Percentiles rank a stretch among this genome's conserved stretches.
Conservation (phyloP, 1,139 yeast genomes). For the Suhomyces kunorum region DNA sequence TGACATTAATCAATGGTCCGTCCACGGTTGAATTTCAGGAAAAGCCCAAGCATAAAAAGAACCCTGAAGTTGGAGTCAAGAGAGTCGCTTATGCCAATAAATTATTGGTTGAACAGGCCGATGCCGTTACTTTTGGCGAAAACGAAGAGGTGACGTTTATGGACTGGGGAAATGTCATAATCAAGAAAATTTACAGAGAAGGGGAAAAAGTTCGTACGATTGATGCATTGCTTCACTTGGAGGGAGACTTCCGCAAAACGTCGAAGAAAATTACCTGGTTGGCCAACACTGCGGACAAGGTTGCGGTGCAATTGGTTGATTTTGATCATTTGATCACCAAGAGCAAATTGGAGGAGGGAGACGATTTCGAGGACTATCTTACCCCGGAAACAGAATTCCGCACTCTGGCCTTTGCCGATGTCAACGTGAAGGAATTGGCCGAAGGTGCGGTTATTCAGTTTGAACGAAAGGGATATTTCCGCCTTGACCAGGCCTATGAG, state of each 20-base stretch:
- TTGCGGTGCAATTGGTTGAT: conserved; percentile 78
- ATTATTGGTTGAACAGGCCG: conserved; percentile 83
- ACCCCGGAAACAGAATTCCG: conserved; percentile 89
- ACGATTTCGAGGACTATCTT: conserved; percentile 88
- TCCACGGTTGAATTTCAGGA: conserved; percentile 59
- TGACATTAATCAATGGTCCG: conserved; percentile 74
- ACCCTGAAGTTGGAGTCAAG: conserved; percentile 86
- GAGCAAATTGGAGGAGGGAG: conserved; percentile 94
- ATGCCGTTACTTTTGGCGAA: conserved; percentile 70
- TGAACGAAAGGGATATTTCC: conserved; percentile 96
- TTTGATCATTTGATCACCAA: conserved; percentile 95
- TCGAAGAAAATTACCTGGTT: conserved; percentile 95
- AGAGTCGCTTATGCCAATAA: conserved; percentile 66
- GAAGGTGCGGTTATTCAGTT: conserved; percentile 89
- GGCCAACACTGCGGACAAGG: conserved; percentile 74
- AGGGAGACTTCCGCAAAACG: conserved; percentile 97
- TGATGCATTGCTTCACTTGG: conserved; percentile 83
- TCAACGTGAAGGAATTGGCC: conserved; percentile 72
- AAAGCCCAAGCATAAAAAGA: conserved; percentile 94
- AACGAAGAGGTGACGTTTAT: conserved; percentile 90
- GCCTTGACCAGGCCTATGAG: conserved; percentile 66
- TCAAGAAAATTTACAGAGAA: conserved; percentile 64
- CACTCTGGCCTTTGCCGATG: conserved; percentile 75
- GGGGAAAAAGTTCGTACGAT: conserved; percentile 58
- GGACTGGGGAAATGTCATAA: conserved; percentile 98